These are phyloP conservation scores for Prunus campanulata DNA, from an alignment of 306 rosid genomes.

Conservation along the genomic window DNA sequence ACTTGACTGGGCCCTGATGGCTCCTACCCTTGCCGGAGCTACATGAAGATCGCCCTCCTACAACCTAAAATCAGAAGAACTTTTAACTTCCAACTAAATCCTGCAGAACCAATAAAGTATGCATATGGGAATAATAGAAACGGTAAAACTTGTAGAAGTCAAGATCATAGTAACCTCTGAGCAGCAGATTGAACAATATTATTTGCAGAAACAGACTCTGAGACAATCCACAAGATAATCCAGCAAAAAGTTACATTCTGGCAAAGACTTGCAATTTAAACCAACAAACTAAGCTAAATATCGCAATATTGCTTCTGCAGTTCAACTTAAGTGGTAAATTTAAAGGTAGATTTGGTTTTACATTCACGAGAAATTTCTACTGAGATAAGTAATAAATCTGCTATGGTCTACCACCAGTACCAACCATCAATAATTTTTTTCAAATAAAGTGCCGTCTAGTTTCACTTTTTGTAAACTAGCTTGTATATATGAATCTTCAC, in stretches of 20 bases:
- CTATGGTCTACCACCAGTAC: no score
- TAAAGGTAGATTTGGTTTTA: no score
- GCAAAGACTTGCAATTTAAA: not conserved
- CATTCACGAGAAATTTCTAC: no score
- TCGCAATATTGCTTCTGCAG: not conserved
- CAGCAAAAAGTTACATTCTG: not conserved
- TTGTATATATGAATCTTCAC: no score
- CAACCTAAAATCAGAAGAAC: slow-evolving; percentile 35
- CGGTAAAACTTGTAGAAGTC: not conserved
- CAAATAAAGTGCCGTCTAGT: no score
- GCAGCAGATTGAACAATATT: not conserved
- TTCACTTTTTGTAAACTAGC: no score
- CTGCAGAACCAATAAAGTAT: not conserved
- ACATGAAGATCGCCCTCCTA: slow-evolving; percentile 67
- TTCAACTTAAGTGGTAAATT: not conserved
- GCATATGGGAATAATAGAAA: not conserved
- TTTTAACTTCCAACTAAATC: not conserved
- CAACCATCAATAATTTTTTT: no score
- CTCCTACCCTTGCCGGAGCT: slow-evolving; percentile 84
- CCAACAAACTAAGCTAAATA: not conserved
- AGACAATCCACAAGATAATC: not conserved
- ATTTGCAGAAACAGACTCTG: not conserved
- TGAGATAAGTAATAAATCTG: no score
- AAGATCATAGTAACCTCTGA: not conserved
- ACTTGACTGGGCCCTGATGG: slow-evolving; percentile 54